These are phyloP conservation scores for Camelina sativa DNA, from an alignment of 345 rosid species.

Conservation along the genomic window DNA sequence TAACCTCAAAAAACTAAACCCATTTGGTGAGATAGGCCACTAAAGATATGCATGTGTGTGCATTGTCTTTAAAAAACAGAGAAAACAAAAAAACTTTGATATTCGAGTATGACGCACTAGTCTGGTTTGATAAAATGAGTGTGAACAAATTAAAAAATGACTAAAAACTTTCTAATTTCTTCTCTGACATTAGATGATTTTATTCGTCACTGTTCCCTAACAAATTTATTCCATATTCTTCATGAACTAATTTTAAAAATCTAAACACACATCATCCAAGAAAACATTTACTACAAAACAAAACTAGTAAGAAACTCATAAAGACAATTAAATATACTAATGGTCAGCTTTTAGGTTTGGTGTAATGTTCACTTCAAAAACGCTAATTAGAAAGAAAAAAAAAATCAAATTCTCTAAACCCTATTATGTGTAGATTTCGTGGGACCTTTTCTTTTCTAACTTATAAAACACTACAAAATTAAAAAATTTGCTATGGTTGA, in stretches of 20 bases:
- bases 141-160: neutral
- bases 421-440: slow-evolving; percentile 38
- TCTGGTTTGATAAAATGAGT: neutral
- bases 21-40: slow-evolving; percentile 26
- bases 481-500: neutral
- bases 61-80: slow-evolving; percentile 20
- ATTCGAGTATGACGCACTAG: too few relatives aligned
- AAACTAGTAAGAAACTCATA: slow-evolving; percentile 28
- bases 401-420: slow-evolving; percentile 13
- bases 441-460: slow-evolving; percentile 32
- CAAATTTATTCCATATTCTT: slow-evolving; percentile 11
- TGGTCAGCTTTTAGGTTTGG: slow-evolving; percentile 38
- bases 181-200: slow-evolving; percentile 17
- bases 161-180: neutral
- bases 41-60: slow-evolving; percentile 30
- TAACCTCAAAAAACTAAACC: slow-evolving; percentile 27
- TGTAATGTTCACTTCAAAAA: slow-evolving; percentile 24
- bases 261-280: slow-evolving; percentile 26
- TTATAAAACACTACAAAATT: slow-evolving; percentile 35
- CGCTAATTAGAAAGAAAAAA: slow-evolving; percentile 7
- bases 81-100: neutral
- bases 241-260: slow-evolving; percentile 3
- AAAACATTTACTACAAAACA: slow-evolving; percentile 19
- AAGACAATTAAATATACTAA: slow-evolving; percentile 33
- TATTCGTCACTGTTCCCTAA: slow-evolving; percentile 23